These are phyloP conservation scores for Kodamaea anthophila DNA, from an alignment of 1,139 yeast species.

Conservation along the genomic window DNA sequence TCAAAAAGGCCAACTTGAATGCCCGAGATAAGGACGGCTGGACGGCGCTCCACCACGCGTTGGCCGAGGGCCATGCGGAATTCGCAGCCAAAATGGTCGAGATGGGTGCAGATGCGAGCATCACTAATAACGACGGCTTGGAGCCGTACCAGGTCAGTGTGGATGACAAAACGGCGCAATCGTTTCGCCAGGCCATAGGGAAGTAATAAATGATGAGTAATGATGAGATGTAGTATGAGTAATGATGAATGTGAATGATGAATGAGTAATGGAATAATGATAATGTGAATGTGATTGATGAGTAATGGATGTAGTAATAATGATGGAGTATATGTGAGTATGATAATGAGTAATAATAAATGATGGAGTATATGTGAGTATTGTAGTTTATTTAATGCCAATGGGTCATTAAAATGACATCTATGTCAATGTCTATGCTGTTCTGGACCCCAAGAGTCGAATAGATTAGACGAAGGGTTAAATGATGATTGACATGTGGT, in stretches of 20 bases:
- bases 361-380: too few species aligned
- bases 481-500: too few species aligned
- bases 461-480: too few species aligned
- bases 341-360: too few species aligned
- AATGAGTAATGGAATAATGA: not conserved
- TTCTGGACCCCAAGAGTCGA: too few species aligned
- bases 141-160: slow-evolving; percentile 58
- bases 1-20: slow-evolving; percentile 61
- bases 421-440: too few species aligned
- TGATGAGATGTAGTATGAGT: not conserved
- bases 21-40: slow-evolving; percentile 67
- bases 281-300: not conserved
- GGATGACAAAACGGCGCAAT: slow-evolving; percentile 50
- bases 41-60: slow-evolving; percentile 86
- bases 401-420: too few species aligned
- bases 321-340: too few species aligned
- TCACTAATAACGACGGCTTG: slow-evolving; percentile 47
- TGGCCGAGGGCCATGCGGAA: slow-evolving; percentile 88
- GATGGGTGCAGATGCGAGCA: slow-evolving; percentile 59
- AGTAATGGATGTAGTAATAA: not conserved
- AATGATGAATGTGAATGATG: not conserved
- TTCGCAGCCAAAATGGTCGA: slow-evolving; percentile 57
- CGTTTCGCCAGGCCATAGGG: slow-evolving; percentile 17
- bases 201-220: slow-evolving; percentile 1
- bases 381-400: too few species aligned